These are phyloP conservation scores for Adansonia grandidieri DNA, from an alignment of 441 rosid genomes.

Conservation along the genomic window DNA sequence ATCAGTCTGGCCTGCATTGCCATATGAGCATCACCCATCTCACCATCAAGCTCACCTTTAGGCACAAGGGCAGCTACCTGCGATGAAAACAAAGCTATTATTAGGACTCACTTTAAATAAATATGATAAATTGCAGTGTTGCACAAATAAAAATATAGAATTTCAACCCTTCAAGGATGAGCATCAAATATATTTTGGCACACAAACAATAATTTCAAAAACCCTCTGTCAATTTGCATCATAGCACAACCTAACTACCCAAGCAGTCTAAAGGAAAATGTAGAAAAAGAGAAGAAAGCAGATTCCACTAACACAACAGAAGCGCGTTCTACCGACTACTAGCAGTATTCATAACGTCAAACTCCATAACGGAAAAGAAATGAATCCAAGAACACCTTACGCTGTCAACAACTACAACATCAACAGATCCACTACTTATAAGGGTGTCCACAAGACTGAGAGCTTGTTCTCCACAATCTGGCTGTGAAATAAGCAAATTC, in stretches of 20 bases:
- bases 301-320: not conserved
- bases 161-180: not conserved
- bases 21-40: constrained; percentile 99
- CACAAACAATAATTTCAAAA: constrained; percentile 23
- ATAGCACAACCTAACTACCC: not conserved
- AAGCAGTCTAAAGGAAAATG: not conserved
- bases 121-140: not conserved
- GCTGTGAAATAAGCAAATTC: constrained; percentile 91
- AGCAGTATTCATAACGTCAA: not conserved
- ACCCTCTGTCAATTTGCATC: not conserved
- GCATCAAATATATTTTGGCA: not conserved
- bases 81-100: constrained; percentile 13
- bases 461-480: constrained; percentile 97
- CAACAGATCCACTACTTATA: constrained; percentile 93
- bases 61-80: constrained; percentile 99
- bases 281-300: not conserved
- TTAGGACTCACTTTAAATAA: constrained; percentile 4
- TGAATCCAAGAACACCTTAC: constrained; percentile 53
- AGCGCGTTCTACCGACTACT: constrained; percentile 2
- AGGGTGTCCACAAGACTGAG: constrained; percentile 93
- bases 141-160: not conserved
- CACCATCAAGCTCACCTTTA: constrained; percentile 95
- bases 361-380: constrained; percentile 6
- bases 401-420: constrained; percentile 95
- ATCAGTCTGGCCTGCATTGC: constrained; percentile 99